These are phyloP conservation scores for Talaromyces sp. DNA, from an alignment of 2,329 filamentous ascomycete genomes.

Conservation along the genomic window DNA sequence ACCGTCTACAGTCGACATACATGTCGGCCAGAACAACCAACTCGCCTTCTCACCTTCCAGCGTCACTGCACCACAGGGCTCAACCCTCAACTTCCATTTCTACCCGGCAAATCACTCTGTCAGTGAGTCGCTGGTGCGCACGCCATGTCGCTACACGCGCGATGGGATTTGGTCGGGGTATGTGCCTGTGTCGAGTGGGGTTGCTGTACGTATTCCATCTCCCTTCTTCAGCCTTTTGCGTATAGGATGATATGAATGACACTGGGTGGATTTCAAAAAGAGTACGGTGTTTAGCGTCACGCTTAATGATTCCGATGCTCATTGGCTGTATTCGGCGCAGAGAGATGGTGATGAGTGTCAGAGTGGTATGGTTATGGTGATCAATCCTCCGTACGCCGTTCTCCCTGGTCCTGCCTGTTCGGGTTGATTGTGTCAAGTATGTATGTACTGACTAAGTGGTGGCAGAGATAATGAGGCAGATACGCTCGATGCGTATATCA, in stretches of 20 bases:
- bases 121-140: constrained; percentile 52
- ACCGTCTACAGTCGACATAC: constrained; percentile 16
- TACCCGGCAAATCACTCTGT: constrained; percentile 60
- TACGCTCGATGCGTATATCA: constrained; percentile 13
- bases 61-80: constrained; percentile 25
- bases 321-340: constrained; percentile 49
- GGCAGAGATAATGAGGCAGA: constrained; percentile 4
- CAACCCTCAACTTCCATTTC: constrained; percentile 50
- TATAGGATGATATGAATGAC: not conserved
- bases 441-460: not conserved
- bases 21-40: constrained; percentile 26
- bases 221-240: not conserved
- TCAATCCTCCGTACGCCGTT: constrained; percentile 41
- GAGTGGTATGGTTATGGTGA: constrained; percentile 45
- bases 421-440: too few relatives aligned
- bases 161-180: constrained; percentile 27
- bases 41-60: constrained; percentile 25
- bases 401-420: not conserved
- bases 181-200: not conserved
- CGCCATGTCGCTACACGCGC: constrained; percentile 53
- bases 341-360: constrained; percentile 42
- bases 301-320: constrained; percentile 39
- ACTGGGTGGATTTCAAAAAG: too few relatives aligned
- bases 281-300: constrained; percentile 38
- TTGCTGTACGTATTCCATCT: not conserved